Evolutionary conservation across 768 basidiomycete species (phyloP), one percentile per base, ranked within the genome.

Genomic region (Tremella yokohamensis): DNA sequence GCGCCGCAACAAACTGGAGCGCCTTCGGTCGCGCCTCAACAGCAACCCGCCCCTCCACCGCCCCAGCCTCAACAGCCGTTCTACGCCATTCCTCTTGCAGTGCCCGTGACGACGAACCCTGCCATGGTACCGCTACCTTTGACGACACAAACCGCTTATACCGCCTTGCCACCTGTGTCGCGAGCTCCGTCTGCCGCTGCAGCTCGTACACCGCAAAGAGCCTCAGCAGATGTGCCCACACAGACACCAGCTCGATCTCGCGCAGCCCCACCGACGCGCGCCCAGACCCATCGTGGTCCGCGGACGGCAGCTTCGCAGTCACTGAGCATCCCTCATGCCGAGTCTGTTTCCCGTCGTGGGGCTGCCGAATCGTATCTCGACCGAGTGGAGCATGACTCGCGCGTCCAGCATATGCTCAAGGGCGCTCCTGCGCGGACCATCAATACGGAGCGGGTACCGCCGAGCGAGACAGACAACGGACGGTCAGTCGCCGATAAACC

Each of bases 301-400:
- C 50, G 50, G 13, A 40, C 52, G 38, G 18, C 18, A 8, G 19
- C 29, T n/a, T 44, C 54, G 42, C 47, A 20, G 8, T 49, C 39
- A 2, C 20, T 50, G 9, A n/a, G 20, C n/a, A 19, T 53, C 8
- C 64, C 63, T 18, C 53, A 37, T 2, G 60, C 63, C 12, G 52
- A 54, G n/a, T 61, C 62, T 8, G 39, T 58, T 1, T 13, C 44
- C 0, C 62, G 50, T 9, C 62, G 52, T 49, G 54, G 68, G 24
- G 58, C 71, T 1, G 75, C 73, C 3, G 72, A 74, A 18, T 67
- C 66, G 1, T 75, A 72, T 40, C 64, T 76, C 83, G 47, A 90
- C 71, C 1, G 89, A 86, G 69, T 91, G 84, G 49, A 92, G 81
- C 88, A 92, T 87, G 66, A 93, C 88, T 47, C 90, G 84, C 1